Evolutionary conservation across 2,329 filamentous ascomycete genomes (phyloP).

Genomic region (Aspergillus quadrilineatus): DNA sequence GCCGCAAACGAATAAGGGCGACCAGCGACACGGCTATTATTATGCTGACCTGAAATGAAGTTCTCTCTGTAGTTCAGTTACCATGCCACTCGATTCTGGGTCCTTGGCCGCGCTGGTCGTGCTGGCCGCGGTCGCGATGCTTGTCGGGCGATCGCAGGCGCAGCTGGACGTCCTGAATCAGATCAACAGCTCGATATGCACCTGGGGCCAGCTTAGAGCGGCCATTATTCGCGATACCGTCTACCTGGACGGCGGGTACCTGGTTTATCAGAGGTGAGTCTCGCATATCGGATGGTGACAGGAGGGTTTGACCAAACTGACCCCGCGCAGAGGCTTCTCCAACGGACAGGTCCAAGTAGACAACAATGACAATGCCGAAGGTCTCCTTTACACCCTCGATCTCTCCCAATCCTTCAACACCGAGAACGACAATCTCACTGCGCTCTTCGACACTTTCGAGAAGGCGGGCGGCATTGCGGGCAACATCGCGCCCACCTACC

Average conservation of each 20-base stretch:
- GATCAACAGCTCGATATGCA: conserved; percentile 60
- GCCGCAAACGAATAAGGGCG: not conserved
- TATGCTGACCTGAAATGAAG: not conserved
- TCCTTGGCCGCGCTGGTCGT: not conserved
- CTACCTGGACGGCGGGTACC: conserved; percentile 63
- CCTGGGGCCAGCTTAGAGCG: conserved; percentile 51
- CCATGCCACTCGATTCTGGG: not conserved
- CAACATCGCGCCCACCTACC: conserved; percentile 56
- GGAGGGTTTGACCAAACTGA: not conserved
- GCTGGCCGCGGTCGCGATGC: not conserved
- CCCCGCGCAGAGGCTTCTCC: not conserved
- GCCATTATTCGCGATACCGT: conserved; percentile 59
- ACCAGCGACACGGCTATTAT: not conserved
- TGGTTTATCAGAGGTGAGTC: conserved; percentile 26
- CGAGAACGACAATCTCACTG: conserved; percentile 52
- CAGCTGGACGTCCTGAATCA: conserved; percentile 47
- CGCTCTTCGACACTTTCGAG: conserved; percentile 49
- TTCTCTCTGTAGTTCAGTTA: not conserved
- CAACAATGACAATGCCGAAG: conserved; percentile 49
- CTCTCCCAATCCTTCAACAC: conserved; percentile 58
- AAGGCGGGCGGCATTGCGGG: conserved; percentile 53
- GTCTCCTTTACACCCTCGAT: conserved; percentile 58
- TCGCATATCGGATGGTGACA: not conserved
- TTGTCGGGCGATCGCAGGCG: conserved; percentile 25
- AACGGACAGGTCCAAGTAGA: not conserved